A percentile compares a stretch with the other conserved stretches of the same genome.
phyloP scores from a whole-genome alignment of 2,329 filamentous ascomycete genomes.

The Ascochyta koolunga region DNA sequence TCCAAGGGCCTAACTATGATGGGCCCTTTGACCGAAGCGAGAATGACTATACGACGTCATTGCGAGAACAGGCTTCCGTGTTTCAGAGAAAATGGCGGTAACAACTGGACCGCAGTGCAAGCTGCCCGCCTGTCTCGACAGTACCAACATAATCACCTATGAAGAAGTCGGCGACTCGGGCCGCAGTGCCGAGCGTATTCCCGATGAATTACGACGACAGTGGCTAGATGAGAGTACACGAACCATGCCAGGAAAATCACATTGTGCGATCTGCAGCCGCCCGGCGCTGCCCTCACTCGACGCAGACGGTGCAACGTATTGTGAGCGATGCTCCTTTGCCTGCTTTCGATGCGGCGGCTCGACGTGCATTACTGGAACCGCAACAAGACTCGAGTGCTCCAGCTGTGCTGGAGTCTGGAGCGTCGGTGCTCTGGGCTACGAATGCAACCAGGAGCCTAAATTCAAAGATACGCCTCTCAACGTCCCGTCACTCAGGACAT shows the following conservation, averaged over 20 bases:
- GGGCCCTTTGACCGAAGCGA: conserved; percentile 46
- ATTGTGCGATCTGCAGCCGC: conserved; percentile 43
- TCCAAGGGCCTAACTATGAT: conserved; percentile 52
- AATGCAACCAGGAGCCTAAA: conserved; percentile 31
- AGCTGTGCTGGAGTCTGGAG: conserved; percentile 45
- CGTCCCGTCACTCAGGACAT: conserved; percentile 25
- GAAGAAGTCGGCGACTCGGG: conserved; percentile 50
- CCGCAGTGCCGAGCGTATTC: conserved; percentile 51
- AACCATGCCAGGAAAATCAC: conserved; percentile 35
- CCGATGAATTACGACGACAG: conserved; percentile 42
- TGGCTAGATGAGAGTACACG: conserved; percentile 25
- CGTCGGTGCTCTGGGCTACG: conserved; percentile 48
- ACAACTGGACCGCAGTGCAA: conserved; percentile 28
- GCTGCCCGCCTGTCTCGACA: conserved; percentile 37
- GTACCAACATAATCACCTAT: conserved; percentile 39
- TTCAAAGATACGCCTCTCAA: background rate
- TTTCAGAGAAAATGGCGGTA: conserved; percentile 41
- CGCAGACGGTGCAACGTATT: conserved; percentile 25
- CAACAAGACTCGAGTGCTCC: conserved; percentile 35
- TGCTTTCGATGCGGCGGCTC: conserved; percentile 50
- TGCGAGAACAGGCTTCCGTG: conserved; percentile 35
- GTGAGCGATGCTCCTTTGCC: conserved; percentile 51
- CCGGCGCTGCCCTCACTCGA: conserved; percentile 35
- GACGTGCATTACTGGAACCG: conserved; percentile 24
- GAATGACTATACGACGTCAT: conserved; percentile 26